Evolutionary conservation across 163 green algal genomes (phyloP).

Genomic region (Scenedesmus sp.): DNA sequence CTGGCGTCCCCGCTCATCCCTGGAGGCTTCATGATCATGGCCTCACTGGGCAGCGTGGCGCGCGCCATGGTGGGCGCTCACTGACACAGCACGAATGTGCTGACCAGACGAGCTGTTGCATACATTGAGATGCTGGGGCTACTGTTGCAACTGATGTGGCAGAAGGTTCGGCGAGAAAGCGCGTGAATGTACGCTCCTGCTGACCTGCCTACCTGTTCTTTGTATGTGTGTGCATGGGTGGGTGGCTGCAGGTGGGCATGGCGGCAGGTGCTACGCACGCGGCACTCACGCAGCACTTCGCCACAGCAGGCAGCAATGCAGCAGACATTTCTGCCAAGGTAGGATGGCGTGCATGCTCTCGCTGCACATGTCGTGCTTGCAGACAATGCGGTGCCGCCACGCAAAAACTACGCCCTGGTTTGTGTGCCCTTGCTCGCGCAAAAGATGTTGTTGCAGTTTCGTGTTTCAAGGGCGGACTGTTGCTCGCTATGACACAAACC

Average conservation of each 20-base stretch:
- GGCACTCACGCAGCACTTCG: slow-evolving; percentile 92
- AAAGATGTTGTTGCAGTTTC: no score
- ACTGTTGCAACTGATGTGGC: no score
- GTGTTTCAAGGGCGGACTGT: no score
- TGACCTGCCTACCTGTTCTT: not conserved
- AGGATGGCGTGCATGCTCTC: not conserved
- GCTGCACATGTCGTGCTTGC: not conserved
- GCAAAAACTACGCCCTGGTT: no score
- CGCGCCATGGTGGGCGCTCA: slow-evolving; percentile 61
- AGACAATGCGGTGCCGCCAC: no score
- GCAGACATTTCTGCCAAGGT: slow-evolving; percentile 90
- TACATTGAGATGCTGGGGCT: not conserved
- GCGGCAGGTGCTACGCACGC: slow-evolving; percentile 82
- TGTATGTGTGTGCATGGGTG: not conserved
- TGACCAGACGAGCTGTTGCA: not conserved
- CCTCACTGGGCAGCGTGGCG: slow-evolving; percentile 77
- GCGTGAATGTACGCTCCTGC: not conserved
- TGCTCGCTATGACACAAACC: no score
- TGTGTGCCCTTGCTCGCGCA: no score
- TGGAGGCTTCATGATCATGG: slow-evolving; percentile 67
- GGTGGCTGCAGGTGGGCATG: slow-evolving; percentile 64
- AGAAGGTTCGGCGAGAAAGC: no score
- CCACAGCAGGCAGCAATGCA: slow-evolving; percentile 69
- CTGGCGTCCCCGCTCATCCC: slow-evolving; percentile 76
- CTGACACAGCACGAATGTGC: not conserved